Evolutionary conservation across 306 rosid species (phyloP).

Genomic region (Cucumis sativus): DNA sequence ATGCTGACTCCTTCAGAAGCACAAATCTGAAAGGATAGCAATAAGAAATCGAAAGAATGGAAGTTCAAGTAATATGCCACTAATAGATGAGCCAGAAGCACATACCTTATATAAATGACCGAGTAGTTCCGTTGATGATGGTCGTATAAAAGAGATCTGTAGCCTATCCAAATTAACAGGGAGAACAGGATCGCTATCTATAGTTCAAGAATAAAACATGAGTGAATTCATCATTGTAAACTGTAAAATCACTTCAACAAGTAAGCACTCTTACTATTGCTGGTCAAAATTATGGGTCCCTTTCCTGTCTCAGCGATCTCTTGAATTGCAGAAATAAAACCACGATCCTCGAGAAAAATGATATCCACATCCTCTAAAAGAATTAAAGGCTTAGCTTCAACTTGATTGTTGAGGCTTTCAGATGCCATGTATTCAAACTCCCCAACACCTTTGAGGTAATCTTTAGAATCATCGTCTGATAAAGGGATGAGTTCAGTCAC

Average conservation of each 20-base stretch:
- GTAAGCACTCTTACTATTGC: conserved; percentile 66
- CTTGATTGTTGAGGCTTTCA: conserved; percentile 10
- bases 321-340: conserved; percentile 66
- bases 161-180: conserved; percentile 41
- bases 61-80: background rate
- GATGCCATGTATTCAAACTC: conserved; percentile 15
- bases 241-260: conserved; percentile 5
- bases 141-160: conserved; percentile 43
- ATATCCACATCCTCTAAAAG: conserved; percentile 84
- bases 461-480: conserved; percentile 33
- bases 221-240: conserved; percentile 8
- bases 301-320: conserved; percentile 64
- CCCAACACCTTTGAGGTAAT: conserved; percentile 12
- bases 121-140: conserved; percentile 51
- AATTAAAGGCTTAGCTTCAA: conserved; percentile 42
- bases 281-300: conserved; percentile 84
- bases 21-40: conserved; percentile 50
- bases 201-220: conserved; percentile 20
- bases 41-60: background rate
- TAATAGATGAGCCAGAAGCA: conserved; percentile 7
- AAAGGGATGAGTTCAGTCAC: conserved; percentile 28
- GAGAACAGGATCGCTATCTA: conserved; percentile 48
- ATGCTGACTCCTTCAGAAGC: conserved; percentile 40
- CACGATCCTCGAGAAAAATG: conserved; percentile 69
- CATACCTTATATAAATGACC: conserved; percentile 57